Evolutionary conservation across 495 filamentous ascomycete genomes (phyloP).

Genomic region (Sporormia fimetaria): DNA sequence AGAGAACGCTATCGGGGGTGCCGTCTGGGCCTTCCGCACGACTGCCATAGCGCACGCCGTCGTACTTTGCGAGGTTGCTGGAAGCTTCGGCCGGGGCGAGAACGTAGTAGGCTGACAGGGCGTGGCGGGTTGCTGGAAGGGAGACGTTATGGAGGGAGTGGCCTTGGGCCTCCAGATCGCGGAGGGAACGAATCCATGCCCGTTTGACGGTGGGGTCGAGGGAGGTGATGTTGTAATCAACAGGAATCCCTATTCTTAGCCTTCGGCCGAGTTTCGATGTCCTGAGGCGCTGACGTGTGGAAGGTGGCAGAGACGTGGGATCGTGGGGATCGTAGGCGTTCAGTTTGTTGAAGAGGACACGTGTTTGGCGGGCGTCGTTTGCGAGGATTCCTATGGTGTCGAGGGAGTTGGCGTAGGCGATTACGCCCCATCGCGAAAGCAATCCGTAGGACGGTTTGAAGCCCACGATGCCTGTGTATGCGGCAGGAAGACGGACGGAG

Average conservation of each 20-base stretch:
- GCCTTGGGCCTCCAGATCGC: slow-evolving; percentile 46
- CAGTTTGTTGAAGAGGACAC: slow-evolving; percentile 33
- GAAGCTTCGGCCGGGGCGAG: slow-evolving; percentile 91
- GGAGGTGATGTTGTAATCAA: slow-evolving; percentile 81
- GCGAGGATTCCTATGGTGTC: slow-evolving; percentile 86
- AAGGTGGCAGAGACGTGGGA: slow-evolving; percentile 56
- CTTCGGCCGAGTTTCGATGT: slow-evolving; percentile 1
- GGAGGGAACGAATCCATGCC: slow-evolving; percentile 55
- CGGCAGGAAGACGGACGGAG: slow-evolving; percentile 81
- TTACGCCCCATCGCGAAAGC: slow-evolving; percentile 76
- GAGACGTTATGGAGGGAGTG: slow-evolving; percentile 63
- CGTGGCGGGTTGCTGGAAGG: slow-evolving; percentile 73
- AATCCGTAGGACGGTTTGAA: slow-evolving; percentile 90
- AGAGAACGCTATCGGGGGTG: slow-evolving; percentile 42
- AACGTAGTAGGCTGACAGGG: slow-evolving; percentile 87
- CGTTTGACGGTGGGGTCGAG: slow-evolving; percentile 54
- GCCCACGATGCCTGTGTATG: slow-evolving; percentile 76
- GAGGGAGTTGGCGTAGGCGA: slow-evolving; percentile 90
- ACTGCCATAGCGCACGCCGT: slow-evolving; percentile 80
- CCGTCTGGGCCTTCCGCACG: slow-evolving; percentile 32
- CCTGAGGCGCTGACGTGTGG: slow-evolving; percentile 33
- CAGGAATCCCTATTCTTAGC: slow-evolving; percentile 60
- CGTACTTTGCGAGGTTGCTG: slow-evolving; percentile 96
- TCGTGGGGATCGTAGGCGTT: slow-evolving; percentile 58
- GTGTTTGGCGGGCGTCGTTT: slow-evolving; percentile 28